A percentile compares a stretch with the other conserved stretches of the same genome.
These are phyloP conservation scores for Aspergillus intermedius DNA, from an alignment of 2,329 filamentous ascomycete species.

Conservation along the genomic window DNA sequence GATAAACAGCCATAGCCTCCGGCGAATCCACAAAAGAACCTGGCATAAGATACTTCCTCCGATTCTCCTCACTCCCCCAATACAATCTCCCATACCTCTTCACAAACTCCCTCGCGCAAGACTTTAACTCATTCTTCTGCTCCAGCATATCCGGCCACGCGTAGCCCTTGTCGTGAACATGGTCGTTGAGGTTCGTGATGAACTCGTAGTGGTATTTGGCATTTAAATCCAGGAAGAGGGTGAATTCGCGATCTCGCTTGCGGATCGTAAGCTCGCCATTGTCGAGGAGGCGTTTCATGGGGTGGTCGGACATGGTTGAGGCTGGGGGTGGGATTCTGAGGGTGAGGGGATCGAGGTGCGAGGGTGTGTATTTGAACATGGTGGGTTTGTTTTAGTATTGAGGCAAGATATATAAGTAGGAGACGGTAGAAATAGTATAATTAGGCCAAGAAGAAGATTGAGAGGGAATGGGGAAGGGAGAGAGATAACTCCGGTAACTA, in stretches of 20 bases:
- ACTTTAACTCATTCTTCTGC: slow-evolving; percentile 1
- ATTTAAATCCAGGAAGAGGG: slow-evolving; percentile 17
- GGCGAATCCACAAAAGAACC: slow-evolving; percentile 11
- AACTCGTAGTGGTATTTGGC: slow-evolving; percentile 10
- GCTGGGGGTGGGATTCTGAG: neutral
- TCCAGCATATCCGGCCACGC: slow-evolving; percentile 9
- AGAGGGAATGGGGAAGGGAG: no score
- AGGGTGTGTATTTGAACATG: no score
- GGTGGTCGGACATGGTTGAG: neutral
- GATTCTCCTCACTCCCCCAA: slow-evolving; percentile 14
- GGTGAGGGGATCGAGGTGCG: neutral
- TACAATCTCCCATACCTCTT: slow-evolving; percentile 12
- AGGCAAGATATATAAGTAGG: no score
- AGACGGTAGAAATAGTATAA: no score
- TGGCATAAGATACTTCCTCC: slow-evolving; percentile 12
- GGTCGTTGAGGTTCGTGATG: slow-evolving; percentile 7
- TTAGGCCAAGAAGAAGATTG: no score
- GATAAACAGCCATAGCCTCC: slow-evolving; percentile 11
- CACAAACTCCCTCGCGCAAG: slow-evolving; percentile 14
- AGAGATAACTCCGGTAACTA: no score
- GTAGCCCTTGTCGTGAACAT: slow-evolving; percentile 3
- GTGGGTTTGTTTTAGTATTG: no score
- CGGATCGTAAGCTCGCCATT: slow-evolving; percentile 7
- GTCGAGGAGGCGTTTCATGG: slow-evolving; percentile 9
- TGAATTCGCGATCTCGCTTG: slow-evolving; percentile 14